phyloP scores from a whole-genome alignment of 2,329 filamentous ascomycete genomes.

The Phialemonium atrogriseum region DNA sequence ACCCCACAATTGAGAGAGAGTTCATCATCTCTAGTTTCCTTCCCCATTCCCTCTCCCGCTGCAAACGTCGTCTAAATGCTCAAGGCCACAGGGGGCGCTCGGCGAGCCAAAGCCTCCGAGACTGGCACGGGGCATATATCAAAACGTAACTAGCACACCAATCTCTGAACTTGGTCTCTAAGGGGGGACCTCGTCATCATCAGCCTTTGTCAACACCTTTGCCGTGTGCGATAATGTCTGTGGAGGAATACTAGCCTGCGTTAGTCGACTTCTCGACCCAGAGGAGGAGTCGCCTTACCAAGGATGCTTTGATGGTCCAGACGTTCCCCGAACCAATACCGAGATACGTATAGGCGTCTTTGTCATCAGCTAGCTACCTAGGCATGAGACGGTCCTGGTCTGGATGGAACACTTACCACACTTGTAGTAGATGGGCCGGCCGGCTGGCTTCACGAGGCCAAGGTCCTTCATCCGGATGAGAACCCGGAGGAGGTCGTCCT shows the following conservation, averaged over 20 bases:
- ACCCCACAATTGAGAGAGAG: no score
- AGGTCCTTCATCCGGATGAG: conserved; percentile 53
- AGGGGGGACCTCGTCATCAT: no score
- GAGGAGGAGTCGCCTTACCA: conserved; percentile 8
- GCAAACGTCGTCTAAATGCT: no score
- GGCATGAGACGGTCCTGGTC: no score
- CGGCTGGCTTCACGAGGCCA: conserved; percentile 42
- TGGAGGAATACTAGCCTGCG: conserved; percentile 15
- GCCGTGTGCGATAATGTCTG: conserved; percentile 11
- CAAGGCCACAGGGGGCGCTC: no score
- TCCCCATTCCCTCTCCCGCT: no score
- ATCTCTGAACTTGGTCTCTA: no score
- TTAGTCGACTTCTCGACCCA: conserved; percentile 1
- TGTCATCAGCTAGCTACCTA: background rate
- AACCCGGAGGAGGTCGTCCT: conserved; percentile 60
- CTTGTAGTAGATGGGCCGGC: conserved; percentile 67
- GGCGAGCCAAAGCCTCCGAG: no score
- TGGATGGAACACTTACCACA: conserved; percentile 45
- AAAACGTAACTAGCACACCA: no score
- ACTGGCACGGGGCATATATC: no score
- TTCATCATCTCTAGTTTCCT: no score
- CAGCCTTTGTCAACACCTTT: no score
- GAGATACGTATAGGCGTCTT: conserved; percentile 62
- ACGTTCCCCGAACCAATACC: conserved; percentile 52
- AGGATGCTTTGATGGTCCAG: conserved; percentile 49